These are phyloP conservation scores for Kwoniella shandongensis DNA, from an alignment of 768 basidiomycete genomes.

Conservation along the genomic window DNA sequence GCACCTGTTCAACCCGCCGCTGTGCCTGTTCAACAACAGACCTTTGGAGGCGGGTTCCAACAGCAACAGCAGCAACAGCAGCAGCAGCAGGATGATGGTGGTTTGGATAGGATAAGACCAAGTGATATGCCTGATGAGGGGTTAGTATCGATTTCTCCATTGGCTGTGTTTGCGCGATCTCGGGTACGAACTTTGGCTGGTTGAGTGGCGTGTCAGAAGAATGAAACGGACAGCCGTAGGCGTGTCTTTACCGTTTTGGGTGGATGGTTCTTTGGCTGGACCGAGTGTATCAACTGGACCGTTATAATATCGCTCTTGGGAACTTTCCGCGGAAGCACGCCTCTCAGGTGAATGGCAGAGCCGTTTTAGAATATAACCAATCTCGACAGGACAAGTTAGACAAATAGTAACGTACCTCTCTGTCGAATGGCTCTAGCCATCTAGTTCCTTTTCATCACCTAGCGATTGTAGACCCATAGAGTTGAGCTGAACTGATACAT, in stretches of 20 bases:
- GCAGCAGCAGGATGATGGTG: constrained; percentile 17
- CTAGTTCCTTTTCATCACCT: background rate
- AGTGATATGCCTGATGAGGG: constrained; percentile 98
- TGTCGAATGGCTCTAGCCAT: constrained; percentile 14
- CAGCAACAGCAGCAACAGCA: constrained; percentile 9
- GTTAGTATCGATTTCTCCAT: constrained; percentile 65
- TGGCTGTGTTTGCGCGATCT: constrained; percentile 17
- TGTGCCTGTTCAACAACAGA: constrained; percentile 55
- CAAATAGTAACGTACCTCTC: constrained; percentile 70
- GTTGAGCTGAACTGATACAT: constrained; percentile 15
- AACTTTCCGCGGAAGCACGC: too few species aligned
- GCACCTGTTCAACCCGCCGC: constrained; percentile 50
- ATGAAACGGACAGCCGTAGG: too few species aligned
- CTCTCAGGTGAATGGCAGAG: too few species aligned
- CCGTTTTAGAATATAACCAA: too few species aligned
- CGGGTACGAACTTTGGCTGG: too few species aligned
- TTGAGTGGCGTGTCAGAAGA: too few species aligned
- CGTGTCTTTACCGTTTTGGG: too few species aligned
- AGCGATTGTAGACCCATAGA: constrained; percentile 3
- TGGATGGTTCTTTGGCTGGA: too few species aligned
- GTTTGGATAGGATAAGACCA: constrained; percentile 39
- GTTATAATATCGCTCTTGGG: too few species aligned
- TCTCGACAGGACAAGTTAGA: constrained; percentile 56
- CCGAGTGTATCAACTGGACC: too few species aligned
- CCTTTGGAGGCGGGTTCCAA: background rate